Evolutionary conservation across 768 basidiomycete species (phyloP).

Genomic region (Mycena sanguinolenta): DNA sequence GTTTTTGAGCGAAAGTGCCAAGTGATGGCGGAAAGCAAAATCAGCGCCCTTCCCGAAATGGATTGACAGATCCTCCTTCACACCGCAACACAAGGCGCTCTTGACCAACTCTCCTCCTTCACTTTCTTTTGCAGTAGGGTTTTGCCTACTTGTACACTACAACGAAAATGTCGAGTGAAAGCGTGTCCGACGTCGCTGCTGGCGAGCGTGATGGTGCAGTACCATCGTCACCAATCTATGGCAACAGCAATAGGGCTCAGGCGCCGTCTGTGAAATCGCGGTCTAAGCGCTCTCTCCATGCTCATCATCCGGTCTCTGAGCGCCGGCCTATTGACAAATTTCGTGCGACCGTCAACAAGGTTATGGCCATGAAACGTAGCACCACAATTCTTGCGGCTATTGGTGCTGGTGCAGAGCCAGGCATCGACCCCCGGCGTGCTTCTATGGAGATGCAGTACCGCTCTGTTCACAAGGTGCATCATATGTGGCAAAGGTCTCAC

Average conservation of each 20-base stretch:
- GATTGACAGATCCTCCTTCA: no score
- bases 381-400: conserved; percentile 45
- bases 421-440: conserved; percentile 68
- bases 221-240: conserved; percentile 31
- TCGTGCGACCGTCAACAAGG: conserved; percentile 55
- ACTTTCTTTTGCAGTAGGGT: background rate
- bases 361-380: conserved; percentile 59
- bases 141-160: background rate
- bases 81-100: no score
- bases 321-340: conserved; percentile 52
- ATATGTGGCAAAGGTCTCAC: background rate
- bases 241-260: conserved; percentile 15
- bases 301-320: conserved; percentile 13
- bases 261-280: conserved; percentile 24
- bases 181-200: background rate
- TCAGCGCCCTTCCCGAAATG: background rate
- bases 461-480: conserved; percentile 51
- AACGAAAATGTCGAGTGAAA: conserved; percentile 22
- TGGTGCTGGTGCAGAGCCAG: conserved; percentile 72
- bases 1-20: no score
- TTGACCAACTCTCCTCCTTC: background rate
- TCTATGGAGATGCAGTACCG: conserved; percentile 62
- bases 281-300: conserved; percentile 32
- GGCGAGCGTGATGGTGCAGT: conserved; percentile 10
- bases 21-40: no score